Conservation (phyloP, 1,284 basidiomycete genomes). For the Ceraceosorus guamensis region DNA sequence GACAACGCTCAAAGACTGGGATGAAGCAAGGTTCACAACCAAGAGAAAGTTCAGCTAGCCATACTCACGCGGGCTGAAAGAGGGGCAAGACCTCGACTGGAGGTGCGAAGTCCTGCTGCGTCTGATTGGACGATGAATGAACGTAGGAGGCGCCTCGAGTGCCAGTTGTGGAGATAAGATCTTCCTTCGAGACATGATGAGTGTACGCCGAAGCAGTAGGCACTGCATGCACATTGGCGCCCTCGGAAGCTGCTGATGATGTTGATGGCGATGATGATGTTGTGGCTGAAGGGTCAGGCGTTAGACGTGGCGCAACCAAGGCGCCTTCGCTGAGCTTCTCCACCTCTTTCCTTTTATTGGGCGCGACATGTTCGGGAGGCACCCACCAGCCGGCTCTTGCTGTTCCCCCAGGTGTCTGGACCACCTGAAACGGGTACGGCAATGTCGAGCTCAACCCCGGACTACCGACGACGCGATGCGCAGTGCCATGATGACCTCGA, state of each 20-base stretch:
- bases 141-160: no score
- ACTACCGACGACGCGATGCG: slow-evolving; percentile 17
- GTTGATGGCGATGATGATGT: neutral
- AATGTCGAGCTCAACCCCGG: slow-evolving; percentile 26
- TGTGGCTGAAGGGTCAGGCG: neutral
- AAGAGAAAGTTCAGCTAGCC: no score
- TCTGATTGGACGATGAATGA: no score
- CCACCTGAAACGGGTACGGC: slow-evolving; percentile 35
- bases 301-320: neutral
- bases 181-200: no score
- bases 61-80: slow-evolving; percentile 26
- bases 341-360: slow-evolving; percentile 12
- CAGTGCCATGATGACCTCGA: slow-evolving; percentile 7
- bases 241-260: no score
- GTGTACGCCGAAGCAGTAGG: no score
- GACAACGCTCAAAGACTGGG: no score
- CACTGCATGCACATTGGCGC: no score
- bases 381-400: slow-evolving; percentile 38
- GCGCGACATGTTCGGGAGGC: slow-evolving; percentile 21
- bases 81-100: slow-evolving; percentile 12
- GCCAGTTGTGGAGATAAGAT: no score
- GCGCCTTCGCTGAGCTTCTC: neutral
- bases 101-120: neutral
- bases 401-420: slow-evolving; percentile 36
- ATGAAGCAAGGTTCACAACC: no score